Base-by-base conservation (phyloP, 768 basidiomycete genomes). In the Chalciporus sphaerocephalus region DNA sequence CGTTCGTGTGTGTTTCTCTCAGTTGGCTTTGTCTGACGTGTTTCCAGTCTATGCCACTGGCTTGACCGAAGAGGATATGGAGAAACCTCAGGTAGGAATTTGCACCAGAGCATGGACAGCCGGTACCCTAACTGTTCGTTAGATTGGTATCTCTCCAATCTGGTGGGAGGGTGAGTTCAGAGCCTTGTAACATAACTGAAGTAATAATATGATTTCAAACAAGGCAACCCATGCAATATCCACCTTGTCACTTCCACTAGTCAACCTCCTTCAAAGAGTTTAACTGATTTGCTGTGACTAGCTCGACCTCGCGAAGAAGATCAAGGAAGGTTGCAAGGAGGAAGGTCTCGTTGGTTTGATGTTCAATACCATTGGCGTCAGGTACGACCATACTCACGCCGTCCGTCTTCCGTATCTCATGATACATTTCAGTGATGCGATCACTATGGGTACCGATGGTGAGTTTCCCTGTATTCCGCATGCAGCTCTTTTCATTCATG, bases 371-470 rank as follows among this genome's bases (percentile, higher is more conserved):
- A 80, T 92, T 42, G 91, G 91, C 46, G 79, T 92, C 53, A 87
- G 85, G 87, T 84, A 87, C 85, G 87, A 83, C 56, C 51, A 66
- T 53, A 23, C 25, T 27, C 5, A 20, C n/a, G 13, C 12, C 32
- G 20, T 41, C 12, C 23, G 38, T 12, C 36, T 36, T 28, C 18
- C 25, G 11, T 11, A 36, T 28, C 22, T 43, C 13, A 40, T 35
- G 21, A 39, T 15, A 18, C 35, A 47, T 30, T 39, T 21, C 32
- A 85, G 87, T 55, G 90, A 92, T 64, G 90, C 83, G 15, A 92
- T 92, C 38, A 91, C 90, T 12, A 91, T 92, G 88, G 87, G 86
- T 21, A 90, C 87, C 21, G 85, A 89, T 18, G 89, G 89, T 81
- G 70, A 59, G 75, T 54, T n/a, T 37, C 9, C 32, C 27, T 40